Base-by-base conservation (phyloP, 352 stramenopile species). In the Achlya hypogyna region DNA sequence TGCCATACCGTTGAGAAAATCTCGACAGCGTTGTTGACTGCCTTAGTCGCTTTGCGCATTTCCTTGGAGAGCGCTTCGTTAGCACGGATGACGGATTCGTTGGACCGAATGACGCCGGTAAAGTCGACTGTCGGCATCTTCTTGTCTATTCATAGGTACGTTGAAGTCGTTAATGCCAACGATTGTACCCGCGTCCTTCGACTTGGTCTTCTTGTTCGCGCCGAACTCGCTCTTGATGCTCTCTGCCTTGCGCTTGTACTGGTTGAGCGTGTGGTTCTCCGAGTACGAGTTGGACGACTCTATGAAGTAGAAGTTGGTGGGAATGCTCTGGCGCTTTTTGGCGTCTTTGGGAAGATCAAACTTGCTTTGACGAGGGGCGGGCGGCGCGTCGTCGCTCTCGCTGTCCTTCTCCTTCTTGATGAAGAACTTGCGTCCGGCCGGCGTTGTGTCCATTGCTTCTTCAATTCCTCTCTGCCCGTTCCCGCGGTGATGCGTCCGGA, bases 221-320 rank as follows among this genome's bases (percentile, higher is more conserved):
- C 49, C 49, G 49, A 10, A 1, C 31, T 56, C 49, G 6, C 12
- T 56, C 49, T 56, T 56, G 49, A 10, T 20, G 20, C 10, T 10
- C 2, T 56, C 49, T 3, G 49, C 49, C 31, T 38, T 38, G 25
- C 49, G 49, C 49, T 56, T 56, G 25, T 12, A 35, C 2, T 9
- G 25, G 10, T 56, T n/a, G 49, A 31, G 4, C 49, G 2, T 20
- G 49, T 56, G 25, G 31, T 56, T 56, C 6, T 45, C n/a, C n/a
- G n/a, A n/a, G n/a, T n/a, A n/a, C n/a, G n/a, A n/a, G 42, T 49
- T 3, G 49, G 49, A 56, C 49, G 49, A 56, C 31, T 56, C 49
- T 56, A 56, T n/a, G 8, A 56, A 35, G 49, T 38, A 56, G 31
- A 56, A 56, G 49, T 56, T 56, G 10, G 49, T 56, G 49, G 49